These are phyloP conservation scores for Penicillium taxi DNA, from an alignment of 495 filamentous ascomycete genomes.

Conservation along the genomic window DNA sequence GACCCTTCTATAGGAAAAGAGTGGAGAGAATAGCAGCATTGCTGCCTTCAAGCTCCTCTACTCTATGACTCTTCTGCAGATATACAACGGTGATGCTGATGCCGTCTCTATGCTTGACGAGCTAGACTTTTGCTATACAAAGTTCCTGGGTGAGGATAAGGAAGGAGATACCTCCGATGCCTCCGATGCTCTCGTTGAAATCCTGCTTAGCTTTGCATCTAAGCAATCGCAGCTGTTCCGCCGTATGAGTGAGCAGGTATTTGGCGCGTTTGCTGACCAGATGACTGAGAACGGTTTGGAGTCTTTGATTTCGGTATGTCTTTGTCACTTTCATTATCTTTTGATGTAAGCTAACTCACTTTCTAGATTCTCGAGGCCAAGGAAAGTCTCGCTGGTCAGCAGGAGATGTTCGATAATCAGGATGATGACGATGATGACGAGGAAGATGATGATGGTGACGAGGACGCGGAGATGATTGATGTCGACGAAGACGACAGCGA, in stretches of 20 bases:
- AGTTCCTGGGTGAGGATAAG: constrained; percentile 45
- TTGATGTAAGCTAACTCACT: constrained; percentile 1
- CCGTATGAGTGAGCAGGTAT: constrained; percentile 80
- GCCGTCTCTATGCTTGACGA: constrained; percentile 69
- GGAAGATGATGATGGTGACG: constrained; percentile 29
- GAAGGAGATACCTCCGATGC: constrained; percentile 49
- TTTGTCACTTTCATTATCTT: neutral
- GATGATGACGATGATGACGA: constrained; percentile 46
- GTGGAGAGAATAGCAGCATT: constrained; percentile 26
- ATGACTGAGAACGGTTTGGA: constrained; percentile 65
- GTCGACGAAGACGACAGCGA: constrained; percentile 26
- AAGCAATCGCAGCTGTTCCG: constrained; percentile 78
- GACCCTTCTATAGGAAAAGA: constrained; percentile 27
- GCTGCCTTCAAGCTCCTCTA: constrained; percentile 72
- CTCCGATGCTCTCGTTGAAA: constrained; percentile 73
- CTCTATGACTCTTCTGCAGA: constrained; percentile 74
- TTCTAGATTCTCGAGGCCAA: constrained; percentile 60
- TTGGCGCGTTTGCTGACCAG: constrained; percentile 63
- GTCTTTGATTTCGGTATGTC: constrained; percentile 53
- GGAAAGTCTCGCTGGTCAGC: constrained; percentile 75
- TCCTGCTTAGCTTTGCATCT: constrained; percentile 78
- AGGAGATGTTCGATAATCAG: constrained; percentile 75
- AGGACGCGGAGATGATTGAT: constrained; percentile 24
- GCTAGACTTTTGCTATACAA: constrained; percentile 61
- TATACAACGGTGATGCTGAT: constrained; percentile 84